Evolutionary conservation across 2,329 filamentous ascomycete species (phyloP).

Genomic region (Botrytis byssoidea): DNA sequence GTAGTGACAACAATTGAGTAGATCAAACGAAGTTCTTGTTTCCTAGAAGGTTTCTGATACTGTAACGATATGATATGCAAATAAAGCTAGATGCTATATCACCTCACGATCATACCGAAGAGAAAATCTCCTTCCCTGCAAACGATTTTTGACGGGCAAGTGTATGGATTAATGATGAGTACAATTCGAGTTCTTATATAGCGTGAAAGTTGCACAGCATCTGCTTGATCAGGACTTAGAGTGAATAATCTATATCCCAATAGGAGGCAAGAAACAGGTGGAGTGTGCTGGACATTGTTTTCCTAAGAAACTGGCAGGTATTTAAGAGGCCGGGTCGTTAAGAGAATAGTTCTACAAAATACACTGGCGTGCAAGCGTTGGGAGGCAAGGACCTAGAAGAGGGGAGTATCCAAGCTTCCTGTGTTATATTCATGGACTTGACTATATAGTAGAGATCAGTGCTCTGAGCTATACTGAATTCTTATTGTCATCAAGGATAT

Average conservation of each 20-base stretch:
- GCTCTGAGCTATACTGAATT: not conserved
- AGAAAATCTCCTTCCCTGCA: no score
- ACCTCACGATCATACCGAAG: no score
- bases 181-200: not conserved
- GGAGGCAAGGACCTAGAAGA: not conserved
- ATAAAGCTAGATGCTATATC: no score
- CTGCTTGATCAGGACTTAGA: not conserved
- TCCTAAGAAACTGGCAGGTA: accelerated
- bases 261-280: not conserved
- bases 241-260: accelerated
- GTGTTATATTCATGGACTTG: not conserved
- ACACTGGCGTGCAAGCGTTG: not conserved
- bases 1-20: not conserved
- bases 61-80: not conserved
- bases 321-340: accelerated
- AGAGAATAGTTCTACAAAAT: not conserved
- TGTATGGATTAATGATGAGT: not conserved
- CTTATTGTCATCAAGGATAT: accelerated
- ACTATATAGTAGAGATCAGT: not conserved
- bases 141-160: accelerated
- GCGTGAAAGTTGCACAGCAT: not conserved
- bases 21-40: not conserved
- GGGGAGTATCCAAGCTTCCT: not conserved
- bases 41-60: not conserved
- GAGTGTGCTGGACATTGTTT: accelerated